Conservation (phyloP, 1,284 basidiomycete species). For the Cutaneotrichosporon cavernicola region DNA sequence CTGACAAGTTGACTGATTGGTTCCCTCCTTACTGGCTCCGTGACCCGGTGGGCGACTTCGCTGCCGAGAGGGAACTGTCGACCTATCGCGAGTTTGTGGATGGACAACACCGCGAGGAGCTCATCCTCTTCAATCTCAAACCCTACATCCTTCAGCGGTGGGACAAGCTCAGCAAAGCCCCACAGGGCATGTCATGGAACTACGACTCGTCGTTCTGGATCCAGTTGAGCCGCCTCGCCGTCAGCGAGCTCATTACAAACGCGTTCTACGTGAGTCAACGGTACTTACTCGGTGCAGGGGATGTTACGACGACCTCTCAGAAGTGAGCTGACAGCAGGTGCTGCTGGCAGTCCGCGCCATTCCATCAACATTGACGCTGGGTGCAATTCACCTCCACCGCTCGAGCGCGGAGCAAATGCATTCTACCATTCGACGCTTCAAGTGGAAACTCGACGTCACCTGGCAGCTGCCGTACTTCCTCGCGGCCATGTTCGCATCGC, state of each 20-base stretch:
- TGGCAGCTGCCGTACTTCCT: slow-evolving; percentile 77
- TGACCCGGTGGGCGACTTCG: background rate
- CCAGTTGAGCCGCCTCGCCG: background rate
- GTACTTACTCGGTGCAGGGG: background rate
- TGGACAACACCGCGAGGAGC: slow-evolving; percentile 68
- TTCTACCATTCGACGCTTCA: background rate
- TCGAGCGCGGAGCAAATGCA: slow-evolving; percentile 58
- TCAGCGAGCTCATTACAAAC: background rate
- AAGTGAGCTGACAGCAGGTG: slow-evolving; percentile 56
- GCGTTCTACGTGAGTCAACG: slow-evolving; percentile 11
- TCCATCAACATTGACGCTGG: slow-evolving; percentile 66
- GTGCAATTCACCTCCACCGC: slow-evolving; percentile 71
- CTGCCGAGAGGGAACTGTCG: slow-evolving; percentile 31
- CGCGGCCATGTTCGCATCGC: slow-evolving; percentile 73
- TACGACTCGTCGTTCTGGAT: slow-evolving; percentile 2
- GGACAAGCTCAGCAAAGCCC: slow-evolving; percentile 49
- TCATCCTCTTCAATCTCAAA: slow-evolving; percentile 72
- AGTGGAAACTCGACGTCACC: slow-evolving; percentile 57
- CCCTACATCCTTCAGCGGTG: slow-evolving; percentile 76
- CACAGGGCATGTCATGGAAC: background rate
- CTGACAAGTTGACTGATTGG: background rate
- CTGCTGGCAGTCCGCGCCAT: slow-evolving; percentile 66
- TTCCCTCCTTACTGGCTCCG: background rate
- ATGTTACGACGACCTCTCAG: too few relatives aligned
- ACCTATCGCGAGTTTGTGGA: slow-evolving; percentile 64